Base-by-base conservation (phyloP, 768 basidiomycete species). In the Mycena belliarum region DNA sequence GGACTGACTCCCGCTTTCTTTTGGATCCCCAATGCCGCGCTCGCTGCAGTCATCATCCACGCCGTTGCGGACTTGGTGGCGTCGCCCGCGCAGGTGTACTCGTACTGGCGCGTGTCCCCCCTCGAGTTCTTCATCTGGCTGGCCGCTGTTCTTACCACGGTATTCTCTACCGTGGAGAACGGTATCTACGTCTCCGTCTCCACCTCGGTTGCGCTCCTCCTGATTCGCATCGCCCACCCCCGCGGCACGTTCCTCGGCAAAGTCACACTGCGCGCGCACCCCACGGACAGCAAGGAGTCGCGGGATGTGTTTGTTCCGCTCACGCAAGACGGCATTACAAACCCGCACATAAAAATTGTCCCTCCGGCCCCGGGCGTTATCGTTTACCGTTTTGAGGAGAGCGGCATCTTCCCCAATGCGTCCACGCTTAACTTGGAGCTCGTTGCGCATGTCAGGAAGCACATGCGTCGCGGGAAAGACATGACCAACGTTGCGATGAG, bases 21-120 rank as follows among this genome's bases (percentile, higher is more conserved):
- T 76, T 96, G 89, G 88, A 93, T 92, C 57, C 91, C 91, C 32
- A 84, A 65, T 23, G 89, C 90, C 8, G 85, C 79, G 25, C 82
- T 98, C n/a, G 88, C 93, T 12, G 96, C 95, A 29, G 83, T 98
- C 62, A 96, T 98, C 69, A 96, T 98, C 63, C 94, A 96, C 68
- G 93, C 93, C 37, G 93, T 95, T 18, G 86, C 85, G 7, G 88
- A 90, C 75, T 79, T 99, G 48, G 89, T 99, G 50, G 89, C 94
- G 16, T 84, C 88, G 0, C 97, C 95, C 7, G 40, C 58, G 6
- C 76, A 91, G 72, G 87, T 90, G 16, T 98, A 89, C 73, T 80
- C 82, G 3, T 99, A 87, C 79, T 99, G 97, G 97, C 85, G 92
- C 26, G 87, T 96, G 23, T 91, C 91, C 0, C 97, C 97, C 0